A percentile compares a stretch with the other conserved stretches of the same genome.
These are phyloP conservation scores for Rhodotorula sp. DNA, from an alignment of 1,284 basidiomycete genomes.

Conservation along the genomic window DNA sequence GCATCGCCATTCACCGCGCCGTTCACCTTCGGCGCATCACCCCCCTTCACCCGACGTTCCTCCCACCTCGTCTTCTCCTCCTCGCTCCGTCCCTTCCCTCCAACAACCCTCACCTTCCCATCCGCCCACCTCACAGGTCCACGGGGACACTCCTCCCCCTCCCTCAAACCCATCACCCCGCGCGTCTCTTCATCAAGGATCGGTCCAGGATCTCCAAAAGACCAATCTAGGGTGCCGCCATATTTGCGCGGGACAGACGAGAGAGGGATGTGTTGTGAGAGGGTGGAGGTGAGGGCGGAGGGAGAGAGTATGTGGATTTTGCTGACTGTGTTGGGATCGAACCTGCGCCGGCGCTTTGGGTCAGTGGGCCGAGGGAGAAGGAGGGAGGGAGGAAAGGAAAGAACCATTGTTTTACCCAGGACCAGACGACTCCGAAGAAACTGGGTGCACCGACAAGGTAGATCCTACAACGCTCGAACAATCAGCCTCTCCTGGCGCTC, in stretches of 20 bases:
- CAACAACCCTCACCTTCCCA: conserved; percentile 4
- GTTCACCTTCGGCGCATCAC: no score
- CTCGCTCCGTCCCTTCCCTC: conserved; percentile 1
- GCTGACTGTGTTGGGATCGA: conserved; percentile 35
- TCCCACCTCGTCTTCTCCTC: conserved; percentile 3
- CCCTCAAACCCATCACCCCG: conserved; percentile 10
- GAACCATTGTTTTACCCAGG: conserved; percentile 65
- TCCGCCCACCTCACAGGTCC: conserved; percentile 35
- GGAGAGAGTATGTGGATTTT: conserved; percentile 40
- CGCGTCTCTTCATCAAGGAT: conserved; percentile 27
- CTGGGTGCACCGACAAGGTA: conserved; percentile 70
- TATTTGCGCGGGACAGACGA: conserved; percentile 64
- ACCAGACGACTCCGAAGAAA: conserved; percentile 59
- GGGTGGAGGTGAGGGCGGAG: conserved; percentile 28
- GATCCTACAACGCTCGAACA: conserved; percentile 20
- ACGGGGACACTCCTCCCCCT: conserved; percentile 11
- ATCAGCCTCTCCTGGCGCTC: no score
- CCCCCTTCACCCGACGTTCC: not conserved
- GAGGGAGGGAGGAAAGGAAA: not conserved
- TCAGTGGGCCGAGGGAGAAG: not conserved
- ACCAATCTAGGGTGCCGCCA: conserved; percentile 51
- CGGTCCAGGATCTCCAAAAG: conserved; percentile 28
- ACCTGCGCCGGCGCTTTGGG: not conserved
- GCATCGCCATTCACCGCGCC: not conserved
- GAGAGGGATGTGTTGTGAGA: conserved; percentile 54